Conservation (phyloP, 192 early-diverging fungal species). For the Coemansia sp. region DNA sequence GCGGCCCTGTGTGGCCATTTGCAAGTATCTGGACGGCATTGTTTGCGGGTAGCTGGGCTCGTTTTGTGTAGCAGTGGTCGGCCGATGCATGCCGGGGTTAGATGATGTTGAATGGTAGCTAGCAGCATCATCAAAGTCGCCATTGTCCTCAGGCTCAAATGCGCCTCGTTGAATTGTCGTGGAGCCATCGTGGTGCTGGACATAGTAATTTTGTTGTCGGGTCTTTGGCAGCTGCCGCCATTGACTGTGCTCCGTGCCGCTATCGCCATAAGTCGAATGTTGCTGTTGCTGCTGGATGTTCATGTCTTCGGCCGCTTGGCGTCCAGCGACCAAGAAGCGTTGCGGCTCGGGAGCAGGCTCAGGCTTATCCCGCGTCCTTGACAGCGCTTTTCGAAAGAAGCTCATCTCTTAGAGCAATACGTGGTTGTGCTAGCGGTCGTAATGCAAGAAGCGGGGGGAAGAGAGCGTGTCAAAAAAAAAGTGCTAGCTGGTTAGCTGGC, state of each 20-base stretch:
- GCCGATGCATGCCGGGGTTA: conserved; percentile 32
- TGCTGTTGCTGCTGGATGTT: background rate
- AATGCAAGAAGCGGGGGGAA: background rate
- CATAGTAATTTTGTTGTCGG: conserved; percentile 10
- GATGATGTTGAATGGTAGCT: conserved; percentile 59
- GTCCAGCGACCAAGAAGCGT: conserved; percentile 37
- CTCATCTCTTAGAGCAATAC: conserved; percentile 22
- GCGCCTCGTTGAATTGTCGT: conserved; percentile 18
- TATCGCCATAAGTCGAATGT: background rate
- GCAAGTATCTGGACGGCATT: conserved; percentile 38
- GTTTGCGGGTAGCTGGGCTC: conserved; percentile 27
- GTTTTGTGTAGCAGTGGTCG: conserved; percentile 12
- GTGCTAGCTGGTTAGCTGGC: background rate
- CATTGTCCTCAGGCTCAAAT: conserved; percentile 26
- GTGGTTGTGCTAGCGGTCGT: background rate
- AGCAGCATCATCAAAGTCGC: conserved; percentile 56
- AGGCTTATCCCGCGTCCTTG: conserved; percentile 22
- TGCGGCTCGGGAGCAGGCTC: conserved; percentile 22
- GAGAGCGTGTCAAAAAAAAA: background rate
- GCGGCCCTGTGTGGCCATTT: conserved; percentile 35
- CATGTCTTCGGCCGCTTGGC: conserved; percentile 17
- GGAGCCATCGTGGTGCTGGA: conserved; percentile 19
- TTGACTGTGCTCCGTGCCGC: background rate
- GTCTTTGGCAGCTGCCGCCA: conserved; percentile 14
- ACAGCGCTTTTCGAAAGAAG: conserved; percentile 38